Conservation (phyloP, 179 eudicot genomes). For the Vitellaria paradoxa region DNA sequence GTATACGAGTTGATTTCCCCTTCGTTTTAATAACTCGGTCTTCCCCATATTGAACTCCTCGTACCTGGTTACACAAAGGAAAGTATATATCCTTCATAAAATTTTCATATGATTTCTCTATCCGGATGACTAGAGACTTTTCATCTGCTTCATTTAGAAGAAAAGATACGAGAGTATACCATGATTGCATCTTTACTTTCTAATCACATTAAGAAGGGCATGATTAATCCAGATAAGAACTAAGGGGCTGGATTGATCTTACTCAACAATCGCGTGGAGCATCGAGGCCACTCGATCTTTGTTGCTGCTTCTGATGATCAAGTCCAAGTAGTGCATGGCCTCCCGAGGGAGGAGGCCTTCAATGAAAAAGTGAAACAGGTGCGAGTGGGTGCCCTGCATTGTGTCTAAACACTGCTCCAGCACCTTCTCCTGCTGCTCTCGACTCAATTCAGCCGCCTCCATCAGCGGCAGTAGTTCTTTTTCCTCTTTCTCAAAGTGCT, state of each 20-base stretch:
- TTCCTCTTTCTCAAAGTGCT: constrained; percentile 88
- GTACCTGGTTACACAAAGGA: too few species aligned
- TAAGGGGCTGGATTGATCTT: constrained; percentile 19
- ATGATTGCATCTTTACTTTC: not conserved
- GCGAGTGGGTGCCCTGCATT: constrained; percentile 83
- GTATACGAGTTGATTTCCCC: too few species aligned
- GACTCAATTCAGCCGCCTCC: constrained; percentile 71
- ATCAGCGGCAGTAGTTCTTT: constrained; percentile 57
- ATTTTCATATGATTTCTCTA: too few species aligned
- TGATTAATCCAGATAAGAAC: not conserved
- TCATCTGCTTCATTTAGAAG: not conserved
- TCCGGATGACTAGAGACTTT: not conserved
- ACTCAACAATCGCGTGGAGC: constrained; percentile 58
- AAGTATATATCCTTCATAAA: too few species aligned
- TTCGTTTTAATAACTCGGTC: too few species aligned
- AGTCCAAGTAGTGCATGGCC: constrained; percentile 70
- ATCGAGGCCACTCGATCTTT: constrained; percentile 45
- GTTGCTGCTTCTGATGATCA: constrained; percentile 47
- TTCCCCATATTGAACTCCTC: too few species aligned
- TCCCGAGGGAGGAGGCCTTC: constrained; percentile 80
- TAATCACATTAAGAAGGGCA: not conserved
- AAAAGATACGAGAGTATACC: not conserved
- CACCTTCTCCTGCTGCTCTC: constrained; percentile 47
- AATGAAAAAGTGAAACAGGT: constrained; percentile 61
- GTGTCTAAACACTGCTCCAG: constrained; percentile 57